Evolutionary conservation across 495 filamentous ascomycete genomes (phyloP).

Genomic region (Aspergillus biplanus): DNA sequence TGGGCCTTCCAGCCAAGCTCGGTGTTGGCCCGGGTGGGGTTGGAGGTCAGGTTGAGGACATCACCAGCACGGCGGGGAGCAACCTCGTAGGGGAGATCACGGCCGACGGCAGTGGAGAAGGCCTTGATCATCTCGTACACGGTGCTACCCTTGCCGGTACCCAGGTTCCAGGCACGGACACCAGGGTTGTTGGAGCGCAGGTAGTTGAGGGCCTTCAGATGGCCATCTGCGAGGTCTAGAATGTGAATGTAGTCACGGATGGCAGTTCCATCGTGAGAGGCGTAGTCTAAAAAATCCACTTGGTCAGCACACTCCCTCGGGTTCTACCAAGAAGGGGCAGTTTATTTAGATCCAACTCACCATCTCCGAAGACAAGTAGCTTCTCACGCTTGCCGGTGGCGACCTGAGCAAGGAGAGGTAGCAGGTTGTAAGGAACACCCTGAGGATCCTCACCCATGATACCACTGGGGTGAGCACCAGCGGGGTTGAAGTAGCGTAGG

Average conservation of each 20-base stretch:
- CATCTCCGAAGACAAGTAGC: constrained; percentile 90
- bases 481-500: constrained; percentile 97
- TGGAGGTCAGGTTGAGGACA: constrained; percentile 91
- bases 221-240: constrained; percentile 84
- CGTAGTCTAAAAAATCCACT: constrained; percentile 67
- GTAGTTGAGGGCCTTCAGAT: constrained; percentile 90
- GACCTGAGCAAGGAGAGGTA: constrained; percentile 92
- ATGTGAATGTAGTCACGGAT: constrained; percentile 86
- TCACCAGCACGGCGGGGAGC: constrained; percentile 83
- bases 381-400: constrained; percentile 95
- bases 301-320: background rate
- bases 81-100: constrained; percentile 84
- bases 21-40: constrained; percentile 80
- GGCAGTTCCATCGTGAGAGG: constrained; percentile 80
- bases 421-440: constrained; percentile 93
- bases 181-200: constrained; percentile 88
- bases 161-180: constrained; percentile 94
- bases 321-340: background rate
- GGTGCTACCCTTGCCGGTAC: constrained; percentile 92
- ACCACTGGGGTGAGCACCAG: constrained; percentile 90
- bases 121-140: constrained; percentile 98
- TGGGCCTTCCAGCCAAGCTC: constrained; percentile 94
- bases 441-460: constrained; percentile 99
- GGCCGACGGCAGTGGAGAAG: constrained; percentile 84
- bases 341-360: constrained; percentile 43